Evolutionary conservation across 768 basidiomycete species (phyloP).

Genomic region (Termitomyces sp.): DNA sequence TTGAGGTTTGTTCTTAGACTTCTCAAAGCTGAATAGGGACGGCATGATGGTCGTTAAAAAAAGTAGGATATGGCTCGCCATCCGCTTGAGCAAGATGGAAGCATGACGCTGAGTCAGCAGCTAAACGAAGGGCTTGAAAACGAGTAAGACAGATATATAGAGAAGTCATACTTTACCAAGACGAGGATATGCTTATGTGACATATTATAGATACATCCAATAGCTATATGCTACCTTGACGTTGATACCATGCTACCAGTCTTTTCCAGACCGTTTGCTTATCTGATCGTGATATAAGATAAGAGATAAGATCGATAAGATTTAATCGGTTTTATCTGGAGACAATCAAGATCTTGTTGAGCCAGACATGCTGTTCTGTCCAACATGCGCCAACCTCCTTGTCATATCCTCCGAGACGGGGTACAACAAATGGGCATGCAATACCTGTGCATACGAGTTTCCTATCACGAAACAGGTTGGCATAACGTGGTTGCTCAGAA

Average conservation of each 20-base stretch:
- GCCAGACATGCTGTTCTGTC: slow-evolving; percentile 80
- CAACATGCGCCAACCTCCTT: slow-evolving; percentile 87
- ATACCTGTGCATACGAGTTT: slow-evolving; percentile 93
- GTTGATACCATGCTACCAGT: no score
- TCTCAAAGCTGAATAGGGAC: slow-evolving; percentile 8
- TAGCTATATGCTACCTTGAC: no score
- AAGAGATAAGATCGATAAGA: slow-evolving; percentile 11
- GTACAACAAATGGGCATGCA: slow-evolving; percentile 90
- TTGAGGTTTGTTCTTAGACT: background rate
- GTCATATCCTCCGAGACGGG: slow-evolving; percentile 72
- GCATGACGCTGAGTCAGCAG: no score
- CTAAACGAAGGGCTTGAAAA: no score
- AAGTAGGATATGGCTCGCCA: background rate
- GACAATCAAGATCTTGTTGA: background rate
- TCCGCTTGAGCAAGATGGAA: no score
- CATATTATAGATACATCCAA: no score
- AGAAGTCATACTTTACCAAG: no score
- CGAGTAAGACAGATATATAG: no score
- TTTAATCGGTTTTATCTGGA: background rate
- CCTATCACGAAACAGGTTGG: slow-evolving; percentile 75
- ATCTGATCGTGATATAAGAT: background rate
- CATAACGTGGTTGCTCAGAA: background rate
- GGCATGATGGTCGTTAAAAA: slow-evolving; percentile 4
- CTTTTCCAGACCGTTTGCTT: no score
- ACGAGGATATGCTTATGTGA: no score